Base-by-base conservation (phyloP, 176 grass and related monocot species). In the Oryza nivara region DNA sequence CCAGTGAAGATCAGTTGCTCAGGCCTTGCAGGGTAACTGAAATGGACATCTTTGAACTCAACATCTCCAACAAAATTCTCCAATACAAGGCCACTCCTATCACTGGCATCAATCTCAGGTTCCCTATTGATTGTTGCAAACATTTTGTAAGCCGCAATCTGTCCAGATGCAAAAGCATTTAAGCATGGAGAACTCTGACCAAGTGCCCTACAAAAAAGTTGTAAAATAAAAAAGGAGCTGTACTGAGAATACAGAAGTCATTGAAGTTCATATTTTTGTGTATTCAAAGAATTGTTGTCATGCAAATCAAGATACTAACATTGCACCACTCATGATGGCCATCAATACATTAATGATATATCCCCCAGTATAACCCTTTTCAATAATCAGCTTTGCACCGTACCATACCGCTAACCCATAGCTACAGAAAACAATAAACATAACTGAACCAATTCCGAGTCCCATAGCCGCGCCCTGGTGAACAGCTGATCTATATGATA, bases 321-420 rank as follows among this genome's bases (percentile, higher is more conserved):
- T 93, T 83, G 83, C 94, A 82, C 94, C 91, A 16, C 77, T 92
- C 80, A 92, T 91, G 65, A 96, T 83, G 9, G 94, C 83, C 81
- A 92, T 91, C 48, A 96, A 87, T 40, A 92, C 83, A 88, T 96
- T 96, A 45, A 96, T 91, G 71, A 96, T 83, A 80, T 74, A 75
- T 64, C 91, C 94, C 71, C 94, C 94, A 14, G 70, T 85, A 41
- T 96, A 96, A 23, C 94, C 91, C 71, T 96, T 89, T 52, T 88
- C 83, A 76, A 92, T 91, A 87, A 96, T 96, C 68, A 96, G 70
- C 68, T 74, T 88, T 71, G 94, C 82, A 84, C 91, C 94, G 36
- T 91, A 95, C 90, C 90, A 95, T 49, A 92, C 67, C 40, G 93
- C 88, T 38, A 95, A 80, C 23, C 84, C 91, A 78, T 92, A 96